Percentiles rank a stretch among this genome's conserved stretches.
Evolutionary conservation across 2,329 filamentous ascomycete species (phyloP).

Genomic region (Colletotrichum costaricense): DNA sequence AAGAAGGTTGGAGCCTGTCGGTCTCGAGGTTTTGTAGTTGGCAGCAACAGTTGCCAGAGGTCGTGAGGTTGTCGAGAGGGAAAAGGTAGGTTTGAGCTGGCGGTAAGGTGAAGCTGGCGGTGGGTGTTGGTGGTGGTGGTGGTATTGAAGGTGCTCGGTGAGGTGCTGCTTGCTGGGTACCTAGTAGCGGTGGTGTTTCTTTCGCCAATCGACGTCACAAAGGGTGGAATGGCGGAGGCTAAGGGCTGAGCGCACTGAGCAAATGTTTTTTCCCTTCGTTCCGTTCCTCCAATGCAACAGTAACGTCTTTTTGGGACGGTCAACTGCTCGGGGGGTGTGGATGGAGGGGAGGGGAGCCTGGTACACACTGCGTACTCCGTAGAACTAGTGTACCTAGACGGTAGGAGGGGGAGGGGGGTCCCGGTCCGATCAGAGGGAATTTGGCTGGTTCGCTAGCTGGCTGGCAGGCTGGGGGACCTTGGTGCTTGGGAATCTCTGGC

Average conservation of each 20-base stretch:
- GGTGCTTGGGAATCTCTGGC: not conserved
- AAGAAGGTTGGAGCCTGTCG: not conserved
- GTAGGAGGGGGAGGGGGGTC: not conserved
- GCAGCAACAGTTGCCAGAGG: no score
- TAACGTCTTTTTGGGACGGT: not conserved
- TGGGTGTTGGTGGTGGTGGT: not conserved
- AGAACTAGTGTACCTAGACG: no score
- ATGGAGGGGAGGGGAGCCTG: not conserved
- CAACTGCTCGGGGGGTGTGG: not conserved
- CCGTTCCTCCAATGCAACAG: not conserved
- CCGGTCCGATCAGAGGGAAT: not conserved
- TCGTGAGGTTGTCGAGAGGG: not conserved
- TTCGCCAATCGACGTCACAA: conserved; percentile 33
- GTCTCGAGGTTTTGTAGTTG: not conserved
- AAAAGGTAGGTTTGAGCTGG: not conserved
- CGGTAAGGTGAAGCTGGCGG: not conserved
- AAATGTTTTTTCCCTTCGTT: not conserved
- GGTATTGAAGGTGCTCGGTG: not conserved
- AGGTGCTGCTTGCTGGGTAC: not conserved
- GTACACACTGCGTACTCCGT: no score
- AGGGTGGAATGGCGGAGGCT: conserved; percentile 4
- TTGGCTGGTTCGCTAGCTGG: not conserved
- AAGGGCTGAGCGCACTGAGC: conserved; percentile 20
- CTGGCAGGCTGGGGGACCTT: not conserved
- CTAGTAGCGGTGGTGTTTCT: conserved; percentile 1